Evolutionary conservation across 257 asterid genomes (phyloP).

Genomic region (Capsicum baccatum): DNA sequence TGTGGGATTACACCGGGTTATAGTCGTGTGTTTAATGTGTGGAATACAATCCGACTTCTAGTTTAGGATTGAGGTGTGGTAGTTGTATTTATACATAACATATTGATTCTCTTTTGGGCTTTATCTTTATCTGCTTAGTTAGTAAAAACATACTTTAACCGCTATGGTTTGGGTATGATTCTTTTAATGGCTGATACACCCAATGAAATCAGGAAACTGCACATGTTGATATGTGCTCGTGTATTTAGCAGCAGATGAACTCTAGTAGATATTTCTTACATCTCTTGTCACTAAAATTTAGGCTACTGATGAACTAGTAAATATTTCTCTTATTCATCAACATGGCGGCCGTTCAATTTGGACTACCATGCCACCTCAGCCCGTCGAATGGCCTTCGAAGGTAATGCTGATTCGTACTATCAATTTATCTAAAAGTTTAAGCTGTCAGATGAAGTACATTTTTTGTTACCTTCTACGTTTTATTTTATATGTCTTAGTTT

Average conservation of each 20-base stretch:
- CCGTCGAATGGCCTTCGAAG: constrained; percentile 62
- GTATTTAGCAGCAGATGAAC: too few species aligned
- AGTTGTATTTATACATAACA: too few species aligned
- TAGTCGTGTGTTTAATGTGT: too few species aligned
- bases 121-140: background rate
- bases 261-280: background rate
- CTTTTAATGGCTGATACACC: background rate
- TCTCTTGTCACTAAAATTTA: background rate
- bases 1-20: too few species aligned
- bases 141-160: background rate
- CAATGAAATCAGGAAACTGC: too few species aligned
- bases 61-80: too few species aligned
- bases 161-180: background rate
- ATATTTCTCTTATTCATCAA: background rate
- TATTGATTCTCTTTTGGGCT: background rate
- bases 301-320: background rate
- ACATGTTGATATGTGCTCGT: too few species aligned
- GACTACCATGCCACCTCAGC: constrained; percentile 56
- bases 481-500: background rate
- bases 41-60: too few species aligned
- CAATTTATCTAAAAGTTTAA: background rate
- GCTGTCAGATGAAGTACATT: background rate
- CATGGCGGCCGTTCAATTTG: constrained; percentile 35
- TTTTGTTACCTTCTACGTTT: background rate
- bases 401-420: constrained; percentile 5